Base-by-base conservation (phyloP, 768 basidiomycete species). In the Lactarius vividus region DNA sequence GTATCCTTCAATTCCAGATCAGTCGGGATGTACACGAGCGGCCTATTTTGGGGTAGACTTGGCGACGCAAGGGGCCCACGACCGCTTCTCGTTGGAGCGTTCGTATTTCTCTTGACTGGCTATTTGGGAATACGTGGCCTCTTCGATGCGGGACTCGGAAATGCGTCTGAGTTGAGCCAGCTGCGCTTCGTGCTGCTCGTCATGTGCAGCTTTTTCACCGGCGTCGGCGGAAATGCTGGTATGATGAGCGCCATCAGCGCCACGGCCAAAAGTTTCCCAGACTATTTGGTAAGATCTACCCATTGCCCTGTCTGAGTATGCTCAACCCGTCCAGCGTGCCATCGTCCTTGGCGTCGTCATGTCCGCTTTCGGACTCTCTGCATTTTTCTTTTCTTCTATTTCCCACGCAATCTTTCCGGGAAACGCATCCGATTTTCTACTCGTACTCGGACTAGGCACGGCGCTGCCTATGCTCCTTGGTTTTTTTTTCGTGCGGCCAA, bases 361-460 rank as follows among this genome's bases (percentile, higher is more conserved):
- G 61, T 69, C 68, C 29, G 70, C 59, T 23, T 70, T 70, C 46
- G 68, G 95, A 0, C 84, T 98, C 18, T 94, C 92, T 0, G 95
- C 95, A 0, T 96, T 96, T 79, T 80, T 91, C 68, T 97, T 96
- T 77, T 91, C 92, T 15, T 82, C 86, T 1, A 77, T 96, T 42
- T 86, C 92, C 0, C 87, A 88, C 63, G 72, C 83, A 0, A 74
- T 88, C 52, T 96, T 87, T 71, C 86, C 90, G 0, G 93, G 91
- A 0, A 82, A 94, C 71, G 91, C 90, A 0, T 89, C 88, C 0
- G 82, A 86, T 1, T 89, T 96, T 71, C 76, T 98, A 1, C 80
- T 89, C 0, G 76, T 93, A 4, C 84, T 97, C 6, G 84, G 88
- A 0, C 68, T 93, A 2, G 94, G 94, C 2, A 94, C 93, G 0